phyloP scores from a whole-genome alignment of 23 red algal species.

The Agarophyton chilense region DNA sequence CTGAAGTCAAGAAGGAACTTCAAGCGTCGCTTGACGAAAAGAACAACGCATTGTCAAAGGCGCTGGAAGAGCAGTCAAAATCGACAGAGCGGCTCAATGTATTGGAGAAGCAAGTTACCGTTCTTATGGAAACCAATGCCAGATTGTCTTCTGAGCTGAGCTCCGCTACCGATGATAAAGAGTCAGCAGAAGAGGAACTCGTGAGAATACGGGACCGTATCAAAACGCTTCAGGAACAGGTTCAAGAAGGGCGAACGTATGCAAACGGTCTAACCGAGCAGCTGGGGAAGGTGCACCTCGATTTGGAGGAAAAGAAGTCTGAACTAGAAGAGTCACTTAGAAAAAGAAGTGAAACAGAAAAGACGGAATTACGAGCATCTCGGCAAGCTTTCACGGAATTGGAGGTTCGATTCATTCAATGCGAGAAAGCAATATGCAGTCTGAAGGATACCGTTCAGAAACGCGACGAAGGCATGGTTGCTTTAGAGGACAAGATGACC shows the following conservation, averaged over 20 bases:
- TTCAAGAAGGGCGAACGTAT: not conserved
- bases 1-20: constrained; percentile 27
- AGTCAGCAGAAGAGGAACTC: not conserved
- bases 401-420: constrained; percentile 4
- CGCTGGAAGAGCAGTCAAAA: not conserved
- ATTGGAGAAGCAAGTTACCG: constrained; percentile 1
- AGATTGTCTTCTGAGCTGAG: constrained; percentile 1
- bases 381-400: not conserved
- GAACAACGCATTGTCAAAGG: not conserved
- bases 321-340: constrained; percentile 30
- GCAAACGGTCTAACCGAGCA: constrained; percentile 13
- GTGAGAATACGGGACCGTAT: not conserved
- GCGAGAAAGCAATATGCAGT: not conserved
- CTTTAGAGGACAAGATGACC: not conserved
- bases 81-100: not conserved
- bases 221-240: not conserved
- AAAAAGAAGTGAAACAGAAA: constrained; percentile 12
- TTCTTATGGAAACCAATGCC: constrained; percentile 2
- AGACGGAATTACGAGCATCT: not conserved
- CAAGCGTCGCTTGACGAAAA: constrained; percentile 26
- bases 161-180: not conserved
- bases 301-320: constrained; percentile 45
- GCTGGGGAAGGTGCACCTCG: constrained; percentile 33
- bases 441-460: not conserved
- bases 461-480: not conserved